Conservation (phyloP, 78 protist species). For the Speleostelium caveatum region DNA sequence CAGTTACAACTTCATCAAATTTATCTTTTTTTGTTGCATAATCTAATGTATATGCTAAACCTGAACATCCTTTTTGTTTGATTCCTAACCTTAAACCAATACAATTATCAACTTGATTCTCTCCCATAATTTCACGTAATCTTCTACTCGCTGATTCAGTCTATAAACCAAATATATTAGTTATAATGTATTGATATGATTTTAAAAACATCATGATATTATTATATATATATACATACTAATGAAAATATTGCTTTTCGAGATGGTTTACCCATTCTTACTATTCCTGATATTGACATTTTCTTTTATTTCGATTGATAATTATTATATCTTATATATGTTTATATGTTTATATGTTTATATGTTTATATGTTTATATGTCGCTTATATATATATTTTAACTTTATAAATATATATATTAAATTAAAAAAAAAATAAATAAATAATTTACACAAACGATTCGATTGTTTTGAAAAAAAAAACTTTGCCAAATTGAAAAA, state of each 20-base stretch:
- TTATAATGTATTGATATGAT: too few relatives aligned
- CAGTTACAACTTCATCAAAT: conserved; percentile 81
- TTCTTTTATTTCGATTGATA: background rate
- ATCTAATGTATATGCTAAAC: conserved; percentile 92
- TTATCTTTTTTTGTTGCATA: conserved; percentile 80
- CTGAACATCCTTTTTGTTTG: conserved; percentile 90
- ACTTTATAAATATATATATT: too few relatives aligned
- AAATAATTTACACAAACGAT: too few relatives aligned
- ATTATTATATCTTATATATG: background rate
- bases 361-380: too few relatives aligned
- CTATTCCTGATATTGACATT: conserved; percentile 68
- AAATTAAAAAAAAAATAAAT: too few relatives aligned
- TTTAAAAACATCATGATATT: background rate
- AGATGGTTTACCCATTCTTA: conserved; percentile 58
- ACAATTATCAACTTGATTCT: conserved; percentile 45
- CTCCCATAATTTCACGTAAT: conserved; percentile 61
- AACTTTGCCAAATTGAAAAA: too few relatives aligned
- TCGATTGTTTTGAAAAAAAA: too few relatives aligned
- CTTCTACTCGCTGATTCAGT: conserved; percentile 60
- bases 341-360: too few relatives aligned
- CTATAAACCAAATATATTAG: background rate
- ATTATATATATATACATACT: conserved; percentile 1
- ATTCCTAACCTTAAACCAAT: conserved; percentile 85
- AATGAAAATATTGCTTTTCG: conserved; percentile 64
- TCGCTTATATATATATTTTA: too few relatives aligned